These are phyloP conservation scores for Colletotrichum incanum DNA, from an alignment of 2,329 filamentous ascomycete genomes.

Conservation along the genomic window DNA sequence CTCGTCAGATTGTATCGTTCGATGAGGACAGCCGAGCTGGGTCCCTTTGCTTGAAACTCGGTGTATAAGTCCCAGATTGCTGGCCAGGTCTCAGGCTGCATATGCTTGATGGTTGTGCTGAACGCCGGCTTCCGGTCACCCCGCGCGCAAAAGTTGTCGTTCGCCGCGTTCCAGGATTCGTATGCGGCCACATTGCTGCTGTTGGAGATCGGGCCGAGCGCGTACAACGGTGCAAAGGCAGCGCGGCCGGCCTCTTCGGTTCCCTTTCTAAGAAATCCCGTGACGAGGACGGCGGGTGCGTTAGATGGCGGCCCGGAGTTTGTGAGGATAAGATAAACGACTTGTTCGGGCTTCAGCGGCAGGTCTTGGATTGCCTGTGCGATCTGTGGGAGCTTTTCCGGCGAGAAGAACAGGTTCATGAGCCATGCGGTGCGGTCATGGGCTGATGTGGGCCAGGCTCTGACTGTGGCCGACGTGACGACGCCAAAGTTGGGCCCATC, in stretches of 20 bases:
- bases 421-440: slow-evolving; percentile 47
- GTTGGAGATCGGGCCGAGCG: slow-evolving; percentile 50
- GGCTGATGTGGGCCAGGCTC: slow-evolving; percentile 53
- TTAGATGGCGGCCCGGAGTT: slow-evolving; percentile 40
- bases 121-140: slow-evolving; percentile 58
- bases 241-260: slow-evolving; percentile 49
- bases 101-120: slow-evolving; percentile 51
- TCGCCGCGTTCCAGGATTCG: slow-evolving; percentile 56
- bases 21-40: slow-evolving; percentile 53
- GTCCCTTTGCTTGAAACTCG: slow-evolving; percentile 53
- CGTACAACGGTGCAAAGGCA: slow-evolving; percentile 55
- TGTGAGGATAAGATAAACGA: slow-evolving; percentile 54
- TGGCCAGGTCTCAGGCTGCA: slow-evolving; percentile 56
- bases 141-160: slow-evolving; percentile 54
- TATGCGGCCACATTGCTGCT: slow-evolving; percentile 52
- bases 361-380: slow-evolving; percentile 56
- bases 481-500: slow-evolving; percentile 68
- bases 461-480: slow-evolving; percentile 62
- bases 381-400: slow-evolving; percentile 50
- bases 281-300: slow-evolving; percentile 48
- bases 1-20: slow-evolving; percentile 56
- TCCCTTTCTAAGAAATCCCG: slow-evolving; percentile 52
- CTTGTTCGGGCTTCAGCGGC: slow-evolving; percentile 52
- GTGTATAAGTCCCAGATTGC: slow-evolving; percentile 56
- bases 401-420: slow-evolving; percentile 46